These are phyloP conservation scores for Suhomyces coccinellae DNA, from an alignment of 1,139 yeast species.

Conservation along the genomic window DNA sequence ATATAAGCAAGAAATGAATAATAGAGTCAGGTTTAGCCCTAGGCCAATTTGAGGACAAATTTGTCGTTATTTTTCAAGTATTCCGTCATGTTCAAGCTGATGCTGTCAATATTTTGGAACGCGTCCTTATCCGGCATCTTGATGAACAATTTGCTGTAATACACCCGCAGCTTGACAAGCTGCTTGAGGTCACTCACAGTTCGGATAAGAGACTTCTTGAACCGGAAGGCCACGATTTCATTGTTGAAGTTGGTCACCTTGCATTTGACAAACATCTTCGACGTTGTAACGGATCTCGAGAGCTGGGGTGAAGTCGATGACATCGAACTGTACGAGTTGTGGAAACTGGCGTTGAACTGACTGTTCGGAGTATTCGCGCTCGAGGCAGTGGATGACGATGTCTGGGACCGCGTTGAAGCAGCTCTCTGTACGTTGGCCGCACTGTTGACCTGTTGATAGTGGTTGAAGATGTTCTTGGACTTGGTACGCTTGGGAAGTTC, in stretches of 20 bases:
- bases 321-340: constrained; percentile 7
- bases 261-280: constrained; percentile 25
- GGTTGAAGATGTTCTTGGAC: constrained; percentile 23
- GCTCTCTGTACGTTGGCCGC: constrained; percentile 12
- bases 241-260: constrained; percentile 31
- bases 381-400: constrained; percentile 3
- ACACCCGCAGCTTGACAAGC: constrained; percentile 28
- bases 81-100: constrained; percentile 25
- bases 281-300: constrained; percentile 6
- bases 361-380: constrained; percentile 10
- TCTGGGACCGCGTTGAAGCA: constrained; percentile 10
- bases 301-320: constrained; percentile 7
- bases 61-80: constrained; percentile 24
- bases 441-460: constrained; percentile 21
- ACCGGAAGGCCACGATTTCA: constrained; percentile 30
- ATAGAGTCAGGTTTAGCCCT: background rate
- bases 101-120: constrained; percentile 30
- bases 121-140: constrained; percentile 26
- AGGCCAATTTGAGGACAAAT: constrained; percentile 19
- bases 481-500: constrained; percentile 17
- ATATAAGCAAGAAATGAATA: constrained; percentile 3
- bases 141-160: constrained; percentile 30
- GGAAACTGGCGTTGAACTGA: constrained; percentile 6
- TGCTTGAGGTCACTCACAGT: constrained; percentile 31
- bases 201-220: constrained; percentile 28